A percentile compares a stretch with the other conserved stretches of the same genome.
Evolutionary conservation across 768 basidiomycete genomes (phyloP).

Genomic region (Xerocomellus chrysenteron): DNA sequence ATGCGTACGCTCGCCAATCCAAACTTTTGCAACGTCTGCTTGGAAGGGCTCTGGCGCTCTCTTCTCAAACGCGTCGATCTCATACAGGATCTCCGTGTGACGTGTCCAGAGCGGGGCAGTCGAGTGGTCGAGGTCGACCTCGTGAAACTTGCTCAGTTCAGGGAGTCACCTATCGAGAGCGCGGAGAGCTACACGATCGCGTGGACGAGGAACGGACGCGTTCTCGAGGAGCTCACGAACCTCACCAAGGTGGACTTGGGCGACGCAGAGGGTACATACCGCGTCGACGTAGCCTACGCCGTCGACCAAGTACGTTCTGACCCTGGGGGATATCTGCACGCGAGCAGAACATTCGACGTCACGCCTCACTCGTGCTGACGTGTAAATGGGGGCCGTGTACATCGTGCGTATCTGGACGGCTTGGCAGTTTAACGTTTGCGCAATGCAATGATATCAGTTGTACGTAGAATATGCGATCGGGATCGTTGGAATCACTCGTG

Average conservation of each 20-base stretch:
- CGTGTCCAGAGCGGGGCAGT: slow-evolving; percentile 33
- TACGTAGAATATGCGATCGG: slow-evolving; percentile 14
- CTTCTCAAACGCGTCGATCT: slow-evolving; percentile 59
- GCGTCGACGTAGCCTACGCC: slow-evolving; percentile 46
- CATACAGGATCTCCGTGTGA: slow-evolving; percentile 52
- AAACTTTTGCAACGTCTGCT: slow-evolving; percentile 72
- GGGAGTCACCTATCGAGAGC: slow-evolving; percentile 27
- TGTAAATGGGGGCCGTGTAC: not conserved
- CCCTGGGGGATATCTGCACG: slow-evolving; percentile 32
- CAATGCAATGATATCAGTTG: slow-evolving; percentile 10
- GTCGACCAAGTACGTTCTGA: slow-evolving; percentile 60
- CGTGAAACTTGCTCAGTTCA: slow-evolving; percentile 61
- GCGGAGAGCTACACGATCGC: slow-evolving; percentile 54
- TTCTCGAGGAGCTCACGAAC: slow-evolving; percentile 49
- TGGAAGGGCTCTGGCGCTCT: slow-evolving; percentile 71
- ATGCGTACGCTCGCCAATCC: slow-evolving; percentile 73
- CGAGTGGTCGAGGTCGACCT: slow-evolving; percentile 49
- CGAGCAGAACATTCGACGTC: slow-evolving; percentile 20
- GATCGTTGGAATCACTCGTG: slow-evolving; percentile 8
- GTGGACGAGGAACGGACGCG: slow-evolving; percentile 52
- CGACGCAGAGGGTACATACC: slow-evolving; percentile 42
- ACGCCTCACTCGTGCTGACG: not conserved
- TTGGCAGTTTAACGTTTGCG: not conserved
- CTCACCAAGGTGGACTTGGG: slow-evolving; percentile 46
- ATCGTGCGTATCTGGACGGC: not conserved